Base-by-base conservation (phyloP, 352 stramenopile genomes). In the Phytophthora parvispora region DNA sequence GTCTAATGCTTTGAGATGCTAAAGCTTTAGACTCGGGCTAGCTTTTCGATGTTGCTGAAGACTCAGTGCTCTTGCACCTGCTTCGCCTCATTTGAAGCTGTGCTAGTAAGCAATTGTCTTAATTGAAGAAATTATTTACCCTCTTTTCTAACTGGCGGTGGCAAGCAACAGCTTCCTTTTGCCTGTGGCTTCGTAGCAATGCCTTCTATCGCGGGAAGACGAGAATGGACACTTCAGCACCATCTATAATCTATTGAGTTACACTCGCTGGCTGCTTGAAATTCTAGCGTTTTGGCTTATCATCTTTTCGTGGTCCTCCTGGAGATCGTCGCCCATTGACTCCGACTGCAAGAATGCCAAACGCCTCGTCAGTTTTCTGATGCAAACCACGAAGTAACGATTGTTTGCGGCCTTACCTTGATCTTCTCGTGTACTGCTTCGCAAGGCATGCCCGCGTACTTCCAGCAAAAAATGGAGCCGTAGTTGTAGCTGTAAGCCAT, bases 401-500 rank as follows among this genome's bases (percentile, higher is more conserved):
- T 31, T 10, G 13, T 22, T 51, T 22, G 49, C 15, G 7, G 28
- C 22, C 64, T 55, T 69, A 86, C 77, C 74, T 83, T 85, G 22
- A 75, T 72, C 12, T 72, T 79, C 31, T 76, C 59, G 68, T 87
- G 69, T 25, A 78, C 60, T 28, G 81, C 76, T 72, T 92, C 70
- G 27, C 64, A 72, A 6, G 84, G 84, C 58, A 92, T 32, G 3
- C 84, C 84, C 1, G 84, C 77, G n/a, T 75, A 81, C 53, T 89
- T 65, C 36, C 60, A 78, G 67, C 78, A 75, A 59, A 90, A 89
- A 28, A 89, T 78, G 7, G 84, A 89, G 28, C 69, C 78, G 54
- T 90, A 92, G 69, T 92, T 92, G 76, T 89, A 89, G 36, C 64
- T 72, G 70, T 89, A 89, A n/a, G 72, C 82, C 16, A 89, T 59